A percentile compares a stretch with the other conserved stretches of the same genome.
These are phyloP conservation scores for Coriolopsis trogii DNA, from an alignment of 1,284 basidiomycete genomes.

Conservation along the genomic window DNA sequence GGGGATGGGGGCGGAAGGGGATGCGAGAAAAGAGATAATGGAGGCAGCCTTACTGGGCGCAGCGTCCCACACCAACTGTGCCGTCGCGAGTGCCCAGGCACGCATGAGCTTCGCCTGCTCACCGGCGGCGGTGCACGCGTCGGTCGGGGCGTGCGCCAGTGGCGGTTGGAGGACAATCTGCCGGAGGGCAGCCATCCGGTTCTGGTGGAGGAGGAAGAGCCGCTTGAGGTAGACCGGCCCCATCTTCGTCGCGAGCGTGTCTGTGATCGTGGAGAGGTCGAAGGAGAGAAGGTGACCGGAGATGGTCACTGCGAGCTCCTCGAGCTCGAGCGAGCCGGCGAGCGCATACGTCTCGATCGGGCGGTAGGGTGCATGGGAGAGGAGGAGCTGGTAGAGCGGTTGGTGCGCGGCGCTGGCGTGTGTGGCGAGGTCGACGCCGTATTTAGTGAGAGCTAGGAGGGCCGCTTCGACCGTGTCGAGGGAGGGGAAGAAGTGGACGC, in stretches of 20 bases:
- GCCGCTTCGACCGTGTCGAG: slow-evolving; percentile 31
- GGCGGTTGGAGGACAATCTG: slow-evolving; percentile 39
- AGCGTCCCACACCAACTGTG: slow-evolving; percentile 40
- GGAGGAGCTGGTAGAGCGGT: slow-evolving; percentile 34
- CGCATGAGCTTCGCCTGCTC: slow-evolving; percentile 35
- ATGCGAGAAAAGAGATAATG: background rate
- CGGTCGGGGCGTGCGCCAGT: slow-evolving; percentile 32
- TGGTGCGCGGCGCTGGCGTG: slow-evolving; percentile 23
- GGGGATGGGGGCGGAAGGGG: too few relatives aligned
- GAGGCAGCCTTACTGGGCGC: slow-evolving; percentile 32
- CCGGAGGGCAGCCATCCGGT: slow-evolving; percentile 40
- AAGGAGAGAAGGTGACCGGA: slow-evolving; percentile 41
- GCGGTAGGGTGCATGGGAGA: slow-evolving; percentile 31
- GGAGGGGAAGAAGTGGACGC: slow-evolving; percentile 32
- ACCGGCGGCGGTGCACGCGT: slow-evolving; percentile 27
- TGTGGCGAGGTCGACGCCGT: slow-evolving; percentile 32
- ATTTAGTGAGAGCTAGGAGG: slow-evolving; percentile 31
- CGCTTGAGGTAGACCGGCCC: slow-evolving; percentile 44
- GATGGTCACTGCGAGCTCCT: slow-evolving; percentile 37
- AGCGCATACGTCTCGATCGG: slow-evolving; percentile 42
- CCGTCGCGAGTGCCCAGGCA: slow-evolving; percentile 40
- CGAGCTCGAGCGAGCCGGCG: slow-evolving; percentile 37
- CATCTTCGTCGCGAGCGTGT: slow-evolving; percentile 38
- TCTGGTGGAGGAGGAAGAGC: slow-evolving; percentile 43
- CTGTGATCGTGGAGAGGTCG: slow-evolving; percentile 35